phyloP scores from a whole-genome alignment of 768 basidiomycete genomes.

The Rhodotorula babjevae region DNA sequence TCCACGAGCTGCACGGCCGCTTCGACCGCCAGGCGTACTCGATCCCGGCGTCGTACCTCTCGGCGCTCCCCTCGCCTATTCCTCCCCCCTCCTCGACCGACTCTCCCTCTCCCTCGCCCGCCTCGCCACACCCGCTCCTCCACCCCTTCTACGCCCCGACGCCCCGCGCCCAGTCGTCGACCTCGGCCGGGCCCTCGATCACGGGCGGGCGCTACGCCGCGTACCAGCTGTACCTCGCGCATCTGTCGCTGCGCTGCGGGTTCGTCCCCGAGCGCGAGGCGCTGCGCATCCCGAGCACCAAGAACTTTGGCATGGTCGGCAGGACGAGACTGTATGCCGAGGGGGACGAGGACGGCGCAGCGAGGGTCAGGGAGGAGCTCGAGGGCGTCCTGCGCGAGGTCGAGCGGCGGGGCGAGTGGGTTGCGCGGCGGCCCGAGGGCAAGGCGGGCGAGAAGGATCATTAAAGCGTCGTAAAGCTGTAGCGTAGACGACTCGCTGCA shows the following conservation, averaged over 20 bases:
- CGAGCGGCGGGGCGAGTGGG: constrained; percentile 21
- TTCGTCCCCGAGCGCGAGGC: constrained; percentile 83
- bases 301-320: constrained; percentile 87
- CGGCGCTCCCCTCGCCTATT: constrained; percentile 29
- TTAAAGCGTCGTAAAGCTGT: too few species aligned
- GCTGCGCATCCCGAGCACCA: constrained; percentile 83
- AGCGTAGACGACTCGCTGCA: too few species aligned
- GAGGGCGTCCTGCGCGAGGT: not conserved
- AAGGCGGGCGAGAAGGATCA: constrained; percentile 23
- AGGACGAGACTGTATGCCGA: constrained; percentile 22
- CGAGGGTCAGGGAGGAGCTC: not conserved
- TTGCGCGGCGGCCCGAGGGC: constrained; percentile 34
- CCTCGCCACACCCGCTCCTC: constrained; percentile 35
- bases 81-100: not conserved
- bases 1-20: constrained; percentile 58
- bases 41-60: constrained; percentile 47
- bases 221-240: constrained; percentile 83
- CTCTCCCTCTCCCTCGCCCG: constrained; percentile 33
- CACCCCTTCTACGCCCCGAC: constrained; percentile 40
- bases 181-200: constrained; percentile 44
- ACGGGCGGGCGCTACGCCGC: constrained; percentile 61
- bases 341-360: not conserved
- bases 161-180: constrained; percentile 11
- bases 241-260: constrained; percentile 65
- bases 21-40: constrained; percentile 65